Conservation (phyloP, 345 rosid species). For the Carallia pectinifolia region DNA sequence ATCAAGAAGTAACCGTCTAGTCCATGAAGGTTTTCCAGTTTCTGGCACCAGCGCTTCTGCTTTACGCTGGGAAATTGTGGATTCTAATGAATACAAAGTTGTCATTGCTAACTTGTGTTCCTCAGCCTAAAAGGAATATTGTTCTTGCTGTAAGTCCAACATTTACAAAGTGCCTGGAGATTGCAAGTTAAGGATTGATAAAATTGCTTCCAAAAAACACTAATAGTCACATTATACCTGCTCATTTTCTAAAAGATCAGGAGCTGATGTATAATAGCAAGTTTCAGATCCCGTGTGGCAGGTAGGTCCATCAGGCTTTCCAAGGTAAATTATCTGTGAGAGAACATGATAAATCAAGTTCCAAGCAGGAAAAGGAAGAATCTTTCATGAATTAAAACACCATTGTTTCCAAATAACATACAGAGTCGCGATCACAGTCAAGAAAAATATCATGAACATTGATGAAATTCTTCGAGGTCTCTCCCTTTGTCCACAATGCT, state of each 20-base stretch:
- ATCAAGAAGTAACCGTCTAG: constrained; percentile 50
- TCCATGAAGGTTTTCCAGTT: constrained; percentile 82
- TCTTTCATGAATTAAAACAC: not conserved
- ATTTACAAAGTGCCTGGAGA: not conserved
- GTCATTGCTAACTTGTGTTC: constrained; percentile 55
- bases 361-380: not conserved
- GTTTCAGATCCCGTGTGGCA: constrained; percentile 95
- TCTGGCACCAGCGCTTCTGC: constrained; percentile 50
- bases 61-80: constrained; percentile 62
- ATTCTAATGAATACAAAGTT: constrained; percentile 63
- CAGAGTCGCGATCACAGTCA: constrained; percentile 87
- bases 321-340: constrained; percentile 80
- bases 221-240: constrained; percentile 36
- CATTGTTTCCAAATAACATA: constrained; percentile 32
- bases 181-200: not conserved
- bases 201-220: not conserved
- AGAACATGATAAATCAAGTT: constrained; percentile 10
- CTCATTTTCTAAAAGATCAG: constrained; percentile 42
- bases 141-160: not conserved
- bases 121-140: constrained; percentile 40
- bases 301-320: constrained; percentile 88
- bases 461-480: constrained; percentile 86
- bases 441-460: constrained; percentile 65
- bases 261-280: constrained; percentile 66
- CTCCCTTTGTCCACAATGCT: constrained; percentile 87